A percentile compares a stretch with the other conserved stretches of the same genome.
Evolutionary conservation across 805 yeast genomes (phyloP).

Genomic region (Debaryomyces maramus): DNA sequence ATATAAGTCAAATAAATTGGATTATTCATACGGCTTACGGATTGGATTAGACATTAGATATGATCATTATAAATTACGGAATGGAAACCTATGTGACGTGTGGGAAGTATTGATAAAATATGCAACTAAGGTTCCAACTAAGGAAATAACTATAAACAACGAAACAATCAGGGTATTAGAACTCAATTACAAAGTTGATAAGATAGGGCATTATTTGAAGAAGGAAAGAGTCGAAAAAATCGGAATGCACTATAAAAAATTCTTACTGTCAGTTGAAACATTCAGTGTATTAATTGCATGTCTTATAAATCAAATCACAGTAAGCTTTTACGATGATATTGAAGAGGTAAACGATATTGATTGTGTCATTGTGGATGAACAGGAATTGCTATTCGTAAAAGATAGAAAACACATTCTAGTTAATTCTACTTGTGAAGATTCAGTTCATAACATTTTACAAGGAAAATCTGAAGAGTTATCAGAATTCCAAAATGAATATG

Average conservation of each 20-base stretch:
- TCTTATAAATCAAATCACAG: slow-evolving; percentile 41
- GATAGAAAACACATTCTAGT: slow-evolving; percentile 3
- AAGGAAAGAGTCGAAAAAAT: slow-evolving; percentile 15
- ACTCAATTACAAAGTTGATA: slow-evolving; percentile 29
- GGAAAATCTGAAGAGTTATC: slow-evolving; percentile 6
- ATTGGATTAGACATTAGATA: slow-evolving; percentile 67
- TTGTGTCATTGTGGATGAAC: background rate
- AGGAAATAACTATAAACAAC: slow-evolving; percentile 23
- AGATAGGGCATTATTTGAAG: slow-evolving; percentile 18
- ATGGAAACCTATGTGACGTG: slow-evolving; percentile 73
- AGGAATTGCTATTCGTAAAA: slow-evolving; percentile 3
- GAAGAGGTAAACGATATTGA: slow-evolving; percentile 10
- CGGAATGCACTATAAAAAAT: slow-evolving; percentile 25
- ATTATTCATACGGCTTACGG: slow-evolving; percentile 66
- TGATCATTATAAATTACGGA: slow-evolving; percentile 62
- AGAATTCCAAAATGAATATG: slow-evolving; percentile 30
- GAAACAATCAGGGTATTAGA: slow-evolving; percentile 16
- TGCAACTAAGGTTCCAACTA: slow-evolving; percentile 19
- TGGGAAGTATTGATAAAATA: slow-evolving; percentile 55
- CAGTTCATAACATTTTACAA: slow-evolving; percentile 1
- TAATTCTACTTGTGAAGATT: background rate
- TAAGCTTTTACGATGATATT: slow-evolving; percentile 36
- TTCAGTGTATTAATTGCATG: slow-evolving; percentile 45
- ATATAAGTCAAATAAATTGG: slow-evolving; percentile 72
- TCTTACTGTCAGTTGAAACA: slow-evolving; percentile 27